Base-by-base conservation (phyloP, 1,139 yeast genomes). In the Geotrichum carabidarum region DNA sequence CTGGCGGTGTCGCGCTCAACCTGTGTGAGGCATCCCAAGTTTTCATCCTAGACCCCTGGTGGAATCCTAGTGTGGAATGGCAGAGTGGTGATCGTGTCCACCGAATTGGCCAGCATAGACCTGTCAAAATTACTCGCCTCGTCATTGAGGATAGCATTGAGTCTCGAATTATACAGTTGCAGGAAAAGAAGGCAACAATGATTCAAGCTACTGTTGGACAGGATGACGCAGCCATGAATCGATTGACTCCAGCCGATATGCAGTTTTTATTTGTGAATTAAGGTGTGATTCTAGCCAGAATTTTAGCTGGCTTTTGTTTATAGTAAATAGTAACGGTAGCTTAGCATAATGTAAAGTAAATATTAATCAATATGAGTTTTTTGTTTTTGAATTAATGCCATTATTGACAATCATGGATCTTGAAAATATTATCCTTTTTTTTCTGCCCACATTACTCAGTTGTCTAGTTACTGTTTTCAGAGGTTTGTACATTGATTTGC, bases 31-130 rank as follows among this genome's bases (percentile, higher is more conserved):
- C 99, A 0, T 89, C 95, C 0, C 97, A 91, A 63, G 98, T 93
- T 42, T 93, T 93, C 63, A 77, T 93, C 50, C 77, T 93, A 76
- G 99, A 93, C 65, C 98, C 98, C 31, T 93, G 99, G 98, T 93
- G 98, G 98, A 93, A 93, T 67, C 98, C 98, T 0, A 86, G 95
- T 63, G 95, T 90, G 4, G 98, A 93, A 70, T 93, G 97, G 91
- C 99, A 93, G 69, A 86, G 95, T 49, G 96, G 95, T 74, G 99
- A 94, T 70, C 82, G 99, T 71, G 97, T 93, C 22, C 99, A 93
- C 71, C 82, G 99, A 73, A 93, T 93, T 60, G 98, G 98, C 4
- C 99, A 93, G 68, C 87, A 81, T 64, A 74, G 99, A 59, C 99
- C 99, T 0, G 96, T 93, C n/a, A 79, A 87, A 60, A 90, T 93